Evolutionary conservation across 768 basidiomycete genomes (phyloP).

Genomic region (Mycena galopus): DNA sequence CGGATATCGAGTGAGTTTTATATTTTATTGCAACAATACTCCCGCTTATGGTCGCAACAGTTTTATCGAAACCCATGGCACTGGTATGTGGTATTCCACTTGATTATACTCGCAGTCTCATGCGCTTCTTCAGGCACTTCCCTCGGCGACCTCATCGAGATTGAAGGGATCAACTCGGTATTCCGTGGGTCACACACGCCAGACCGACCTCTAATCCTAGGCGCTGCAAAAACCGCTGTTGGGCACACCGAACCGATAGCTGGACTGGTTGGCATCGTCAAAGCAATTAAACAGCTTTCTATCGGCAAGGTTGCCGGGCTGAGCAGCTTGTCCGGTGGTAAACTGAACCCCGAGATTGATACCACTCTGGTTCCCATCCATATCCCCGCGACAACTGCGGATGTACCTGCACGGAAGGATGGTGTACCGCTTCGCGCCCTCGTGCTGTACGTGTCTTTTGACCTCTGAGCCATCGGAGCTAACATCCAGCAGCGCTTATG

Average conservation of each 20-base stretch:
- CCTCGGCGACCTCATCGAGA: slow-evolving; percentile 52
- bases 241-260: slow-evolving; percentile 52
- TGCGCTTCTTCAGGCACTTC: slow-evolving; percentile 42
- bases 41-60: slow-evolving; percentile 31
- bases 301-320: slow-evolving; percentile 47
- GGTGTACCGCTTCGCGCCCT: too few species aligned
- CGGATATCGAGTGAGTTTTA: too few species aligned
- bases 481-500: slow-evolving; percentile 45
- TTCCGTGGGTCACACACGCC: slow-evolving; percentile 47
- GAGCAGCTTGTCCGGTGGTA: too few species aligned
- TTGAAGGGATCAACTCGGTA: too few species aligned
- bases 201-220: slow-evolving; percentile 47
- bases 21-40: background rate
- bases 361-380: too few species aligned
- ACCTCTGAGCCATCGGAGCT: background rate
- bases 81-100: slow-evolving; percentile 46
- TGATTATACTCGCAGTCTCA: background rate
- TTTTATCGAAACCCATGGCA: slow-evolving; percentile 52
- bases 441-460: too few species aligned
- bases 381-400: too few species aligned
- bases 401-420: too few species aligned
- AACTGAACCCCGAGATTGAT: too few species aligned
- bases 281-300: slow-evolving; percentile 44
- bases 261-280: slow-evolving; percentile 49
- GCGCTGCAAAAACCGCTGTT: slow-evolving; percentile 50